Base-by-base conservation (phyloP, 192 early-diverging fungal genomes). In the Coemansia sp. region DNA sequence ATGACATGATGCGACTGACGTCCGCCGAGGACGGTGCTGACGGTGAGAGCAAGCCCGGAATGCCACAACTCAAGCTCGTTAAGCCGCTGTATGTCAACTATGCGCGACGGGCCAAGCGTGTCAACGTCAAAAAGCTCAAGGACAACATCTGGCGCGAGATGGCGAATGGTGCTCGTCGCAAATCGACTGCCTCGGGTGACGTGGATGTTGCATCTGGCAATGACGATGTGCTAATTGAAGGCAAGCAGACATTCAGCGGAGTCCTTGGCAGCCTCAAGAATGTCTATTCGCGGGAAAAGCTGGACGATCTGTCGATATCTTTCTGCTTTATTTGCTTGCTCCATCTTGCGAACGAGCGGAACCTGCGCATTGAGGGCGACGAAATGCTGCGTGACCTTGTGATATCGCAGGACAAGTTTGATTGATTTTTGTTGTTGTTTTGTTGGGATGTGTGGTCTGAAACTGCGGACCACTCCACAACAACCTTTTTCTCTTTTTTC, bases 261-360 rank as follows among this genome's bases (percentile, higher is more conserved):
- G 73, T 98, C 2, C 84, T 97, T 30, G 65, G 84, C 27, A 79
- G 82, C 19, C 82, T 98, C 19, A 87, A 86, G 69, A 83, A 81
- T 47, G 64, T 89, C 44, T 98, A 98, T 65, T 74, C 89, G 41
- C 82, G 82, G 28, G 85, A 93, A 48, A 87, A 85, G 58, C 83
- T 93, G 58, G 84, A 87, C 59, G 96, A 98, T 45, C 95, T 98
- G 59, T 96, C 95, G 3, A 87, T 95, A n/a, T 87, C 94, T 28
- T 98, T 92, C 67, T 96, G 95, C 75, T 98, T 98, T 72, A 97
- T 98, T 60, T 96, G 95, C 62, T 71, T 98, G 52, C 74, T 98
- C 62, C 96, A 98, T 85, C 70, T 98, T 64, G 95, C 95, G 31
- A 97, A 98, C 68, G 96, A 98, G 72, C 87, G 93, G 67, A 87